Evolutionary conservation across 2,329 filamentous ascomycete species (phyloP).

Genomic region (Penicillium italicum): DNA sequence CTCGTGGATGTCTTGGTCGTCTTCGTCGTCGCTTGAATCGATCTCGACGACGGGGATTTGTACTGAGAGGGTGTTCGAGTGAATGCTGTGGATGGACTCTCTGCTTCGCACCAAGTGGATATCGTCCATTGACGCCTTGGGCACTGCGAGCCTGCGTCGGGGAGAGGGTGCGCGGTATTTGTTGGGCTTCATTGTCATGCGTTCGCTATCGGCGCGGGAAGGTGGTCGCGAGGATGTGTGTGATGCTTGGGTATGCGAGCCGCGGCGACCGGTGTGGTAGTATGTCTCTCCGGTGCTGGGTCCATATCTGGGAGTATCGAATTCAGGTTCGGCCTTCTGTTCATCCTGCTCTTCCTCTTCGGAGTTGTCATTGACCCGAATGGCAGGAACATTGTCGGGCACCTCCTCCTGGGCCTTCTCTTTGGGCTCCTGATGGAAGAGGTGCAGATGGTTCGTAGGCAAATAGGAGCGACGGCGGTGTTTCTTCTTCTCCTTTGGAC

Average conservation of each 20-base stretch:
- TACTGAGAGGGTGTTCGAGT: constrained; percentile 29
- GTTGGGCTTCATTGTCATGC: constrained; percentile 8
- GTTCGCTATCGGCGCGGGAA: constrained; percentile 16
- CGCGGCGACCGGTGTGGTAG: constrained; percentile 26
- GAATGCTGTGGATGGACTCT: constrained; percentile 21
- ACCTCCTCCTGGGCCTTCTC: constrained; percentile 10
- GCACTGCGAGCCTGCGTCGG: constrained; percentile 27
- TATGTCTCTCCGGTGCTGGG: constrained; percentile 26
- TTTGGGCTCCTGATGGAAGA: constrained; percentile 18
- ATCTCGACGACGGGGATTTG: constrained; percentile 24
- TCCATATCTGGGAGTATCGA: constrained; percentile 10
- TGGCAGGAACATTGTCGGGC: constrained; percentile 27
- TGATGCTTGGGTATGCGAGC: constrained; percentile 8
- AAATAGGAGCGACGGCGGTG: constrained; percentile 21
- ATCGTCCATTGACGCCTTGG: constrained; percentile 32
- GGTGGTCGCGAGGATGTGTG: constrained; percentile 9
- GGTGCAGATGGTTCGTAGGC: constrained; percentile 22
- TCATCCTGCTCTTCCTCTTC: constrained; percentile 3
- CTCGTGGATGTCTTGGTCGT: constrained; percentile 69
- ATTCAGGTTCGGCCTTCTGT: constrained; percentile 1
- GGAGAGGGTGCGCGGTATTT: constrained; percentile 31
- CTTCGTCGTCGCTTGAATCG: constrained; percentile 29
- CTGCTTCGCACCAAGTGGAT: constrained; percentile 23
- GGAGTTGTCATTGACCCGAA: constrained; percentile 30
- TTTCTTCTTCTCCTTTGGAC: constrained; percentile 20